Evolutionary conservation across 805 yeast species (phyloP).

Genomic region (Brettanomyces anomalus): DNA sequence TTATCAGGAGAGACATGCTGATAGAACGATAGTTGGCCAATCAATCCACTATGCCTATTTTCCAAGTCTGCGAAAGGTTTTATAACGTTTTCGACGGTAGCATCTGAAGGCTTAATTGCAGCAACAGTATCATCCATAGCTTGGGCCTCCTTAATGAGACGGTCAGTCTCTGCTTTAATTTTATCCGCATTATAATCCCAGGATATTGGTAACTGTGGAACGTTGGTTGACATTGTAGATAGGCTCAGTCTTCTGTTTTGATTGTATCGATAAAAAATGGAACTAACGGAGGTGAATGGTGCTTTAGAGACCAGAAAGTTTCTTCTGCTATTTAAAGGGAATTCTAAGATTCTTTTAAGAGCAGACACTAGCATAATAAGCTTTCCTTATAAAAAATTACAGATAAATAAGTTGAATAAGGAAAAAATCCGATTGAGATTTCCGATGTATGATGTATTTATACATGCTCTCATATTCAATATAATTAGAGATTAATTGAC

Average conservation of each 20-base stretch:
- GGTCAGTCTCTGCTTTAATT: slow-evolving; percentile 33
- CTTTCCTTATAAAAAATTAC: no score
- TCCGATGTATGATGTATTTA: no score
- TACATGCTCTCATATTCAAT: no score
- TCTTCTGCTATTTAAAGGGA: background rate
- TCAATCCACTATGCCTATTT: slow-evolving; percentile 36
- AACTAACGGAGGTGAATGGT: slow-evolving; percentile 6
- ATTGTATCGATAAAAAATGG: background rate
- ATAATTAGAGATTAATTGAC: no score
- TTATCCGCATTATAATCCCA: slow-evolving; percentile 56
- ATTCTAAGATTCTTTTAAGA: background rate
- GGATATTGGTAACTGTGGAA: slow-evolving; percentile 35
- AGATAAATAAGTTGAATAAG: no score
- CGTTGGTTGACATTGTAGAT: background rate
- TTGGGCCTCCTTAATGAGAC: slow-evolving; percentile 34
- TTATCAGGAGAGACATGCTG: slow-evolving; percentile 63
- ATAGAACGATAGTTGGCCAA: slow-evolving; percentile 53
- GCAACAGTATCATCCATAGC: slow-evolving; percentile 48
- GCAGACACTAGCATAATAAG: background rate
- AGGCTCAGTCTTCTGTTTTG: background rate
- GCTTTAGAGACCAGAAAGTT: slow-evolving; percentile 7
- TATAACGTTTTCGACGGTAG: slow-evolving; percentile 50
- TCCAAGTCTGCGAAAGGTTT: slow-evolving; percentile 42
- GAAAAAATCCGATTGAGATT: no score
- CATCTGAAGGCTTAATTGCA: slow-evolving; percentile 26